Conservation (phyloP, 371 early-diverging fungal genomes). For the Capillidium heterosporum region DNA sequence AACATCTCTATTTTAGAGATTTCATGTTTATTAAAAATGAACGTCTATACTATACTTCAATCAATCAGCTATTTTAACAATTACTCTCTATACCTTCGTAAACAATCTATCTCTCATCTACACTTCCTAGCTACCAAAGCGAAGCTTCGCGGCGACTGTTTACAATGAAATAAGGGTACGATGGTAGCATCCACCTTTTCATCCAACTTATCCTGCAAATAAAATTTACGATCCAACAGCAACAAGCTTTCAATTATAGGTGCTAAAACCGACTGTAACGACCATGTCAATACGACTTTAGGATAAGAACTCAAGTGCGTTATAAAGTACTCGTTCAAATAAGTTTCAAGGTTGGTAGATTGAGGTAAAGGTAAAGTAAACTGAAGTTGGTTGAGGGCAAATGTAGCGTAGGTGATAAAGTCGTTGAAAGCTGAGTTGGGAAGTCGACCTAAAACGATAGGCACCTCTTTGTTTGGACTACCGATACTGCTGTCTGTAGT, state of each 20-base stretch:
- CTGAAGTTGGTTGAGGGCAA: neutral
- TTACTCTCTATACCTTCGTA: too few species aligned
- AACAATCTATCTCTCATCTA: too few species aligned
- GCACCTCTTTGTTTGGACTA: too few species aligned
- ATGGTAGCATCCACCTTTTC: neutral
- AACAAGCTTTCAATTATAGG: neutral
- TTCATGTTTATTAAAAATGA: too few species aligned
- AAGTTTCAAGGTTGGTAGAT: neutral
- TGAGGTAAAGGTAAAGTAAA: neutral
- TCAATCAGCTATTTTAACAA: too few species aligned
- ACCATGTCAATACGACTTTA: neutral
- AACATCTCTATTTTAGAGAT: too few species aligned
- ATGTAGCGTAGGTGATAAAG: conserved; percentile 16
- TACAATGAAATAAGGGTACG: conserved; percentile 1
- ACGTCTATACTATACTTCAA: too few species aligned
- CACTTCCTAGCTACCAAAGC: neutral
- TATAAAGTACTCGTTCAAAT: neutral
- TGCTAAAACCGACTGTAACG: neutral
- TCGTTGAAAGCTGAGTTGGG: conserved; percentile 9
- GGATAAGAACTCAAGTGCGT: neutral
- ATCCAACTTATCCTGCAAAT: neutral
- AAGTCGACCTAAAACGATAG: too few species aligned
- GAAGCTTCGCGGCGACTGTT: neutral
- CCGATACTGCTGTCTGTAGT: too few species aligned
- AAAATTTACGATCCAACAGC: neutral